A percentile compares a stretch with the other conserved stretches of the same genome.
These are phyloP conservation scores for Trypanosoma scelopori DNA, from an alignment of 208 protist genomes.

Conservation along the genomic window DNA sequence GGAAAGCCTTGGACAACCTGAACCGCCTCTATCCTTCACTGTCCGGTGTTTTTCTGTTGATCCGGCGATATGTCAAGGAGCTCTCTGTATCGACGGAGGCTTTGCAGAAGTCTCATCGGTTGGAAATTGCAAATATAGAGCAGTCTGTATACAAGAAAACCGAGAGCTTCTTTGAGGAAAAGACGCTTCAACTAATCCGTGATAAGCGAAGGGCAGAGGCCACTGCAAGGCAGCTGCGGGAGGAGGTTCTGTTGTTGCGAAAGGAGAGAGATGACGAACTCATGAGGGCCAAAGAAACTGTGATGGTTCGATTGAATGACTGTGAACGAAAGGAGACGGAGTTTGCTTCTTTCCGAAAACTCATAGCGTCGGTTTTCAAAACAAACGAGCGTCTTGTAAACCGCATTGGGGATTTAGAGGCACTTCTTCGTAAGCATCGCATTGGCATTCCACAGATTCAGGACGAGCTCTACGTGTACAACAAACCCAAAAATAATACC, in stretches of 20 bases:
- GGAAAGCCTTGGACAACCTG: conserved; percentile 41
- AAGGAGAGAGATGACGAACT: conserved; percentile 65
- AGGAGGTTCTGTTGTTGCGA: conserved; percentile 46
- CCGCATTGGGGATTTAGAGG: conserved; percentile 60
- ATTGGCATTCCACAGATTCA: conserved; percentile 49
- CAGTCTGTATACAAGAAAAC: conserved; percentile 43
- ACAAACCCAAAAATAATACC: conserved; percentile 27
- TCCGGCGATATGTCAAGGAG: conserved; percentile 47
- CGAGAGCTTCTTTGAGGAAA: conserved; percentile 69
- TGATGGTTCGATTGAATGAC: conserved; percentile 60
- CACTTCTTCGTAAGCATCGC: conserved; percentile 44
- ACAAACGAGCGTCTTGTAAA: conserved; percentile 65
- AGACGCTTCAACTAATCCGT: conserved; percentile 50
- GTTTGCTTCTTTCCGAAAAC: conserved; percentile 60
- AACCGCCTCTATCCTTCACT: conserved; percentile 39
- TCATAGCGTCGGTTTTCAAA: conserved; percentile 76
- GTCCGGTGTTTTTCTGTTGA: conserved; percentile 25
- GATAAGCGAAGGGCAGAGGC: conserved; percentile 43
- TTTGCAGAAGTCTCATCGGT: conserved; percentile 24
- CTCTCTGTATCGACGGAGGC: conserved; percentile 14
- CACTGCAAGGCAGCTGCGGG: conserved; percentile 31
- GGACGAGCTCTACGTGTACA: conserved; percentile 44
- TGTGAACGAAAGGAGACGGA: conserved; percentile 72
- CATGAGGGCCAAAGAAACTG: conserved; percentile 46
- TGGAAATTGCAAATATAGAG: conserved; percentile 42